phyloP scores from a whole-genome alignment of 352 stramenopile species.

The Phytophthora kernoviae region DNA sequence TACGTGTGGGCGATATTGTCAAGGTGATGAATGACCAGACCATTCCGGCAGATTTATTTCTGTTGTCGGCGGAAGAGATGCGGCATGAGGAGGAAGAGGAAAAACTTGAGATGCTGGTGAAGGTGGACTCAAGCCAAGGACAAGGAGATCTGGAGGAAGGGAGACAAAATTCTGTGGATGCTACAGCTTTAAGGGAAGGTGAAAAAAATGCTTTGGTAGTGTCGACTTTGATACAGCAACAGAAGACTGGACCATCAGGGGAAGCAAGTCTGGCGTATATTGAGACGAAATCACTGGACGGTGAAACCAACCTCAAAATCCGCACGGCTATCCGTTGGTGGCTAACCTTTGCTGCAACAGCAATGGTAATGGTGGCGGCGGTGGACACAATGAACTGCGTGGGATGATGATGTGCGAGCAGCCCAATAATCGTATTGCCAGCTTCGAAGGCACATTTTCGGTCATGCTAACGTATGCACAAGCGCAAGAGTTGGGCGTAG shows the following conservation, averaged over 20 bases:
- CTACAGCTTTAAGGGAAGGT: neutral
- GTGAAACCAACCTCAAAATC: constrained; percentile 88
- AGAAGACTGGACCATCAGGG: constrained; percentile 11
- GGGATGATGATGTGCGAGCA: constrained; percentile 74
- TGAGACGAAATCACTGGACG: constrained; percentile 86
- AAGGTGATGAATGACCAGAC: constrained; percentile 73
- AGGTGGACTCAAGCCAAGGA: constrained; percentile 1
- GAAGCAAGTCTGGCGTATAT: constrained; percentile 73
- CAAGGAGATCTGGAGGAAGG: constrained; percentile 20
- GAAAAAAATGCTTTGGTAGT: neutral
- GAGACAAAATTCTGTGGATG: neutral
- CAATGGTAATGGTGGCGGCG: constrained; percentile 15
- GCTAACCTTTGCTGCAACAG: constrained; percentile 33
- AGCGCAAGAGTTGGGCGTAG: constrained; percentile 43
- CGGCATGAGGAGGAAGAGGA: constrained; percentile 49
- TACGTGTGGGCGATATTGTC: constrained; percentile 84
- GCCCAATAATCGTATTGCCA: constrained; percentile 86
- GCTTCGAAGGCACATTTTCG: constrained; percentile 80
- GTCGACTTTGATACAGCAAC: neutral
- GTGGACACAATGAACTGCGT: constrained; percentile 47
- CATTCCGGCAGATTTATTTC: constrained; percentile 72
- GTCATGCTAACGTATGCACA: constrained; percentile 39
- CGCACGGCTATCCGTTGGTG: constrained; percentile 68
- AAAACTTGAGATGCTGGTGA: constrained; percentile 4
- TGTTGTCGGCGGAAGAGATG: constrained; percentile 60